phyloP scores from a whole-genome alignment of 1,284 basidiomycete genomes.

The Irpex sp. region DNA sequence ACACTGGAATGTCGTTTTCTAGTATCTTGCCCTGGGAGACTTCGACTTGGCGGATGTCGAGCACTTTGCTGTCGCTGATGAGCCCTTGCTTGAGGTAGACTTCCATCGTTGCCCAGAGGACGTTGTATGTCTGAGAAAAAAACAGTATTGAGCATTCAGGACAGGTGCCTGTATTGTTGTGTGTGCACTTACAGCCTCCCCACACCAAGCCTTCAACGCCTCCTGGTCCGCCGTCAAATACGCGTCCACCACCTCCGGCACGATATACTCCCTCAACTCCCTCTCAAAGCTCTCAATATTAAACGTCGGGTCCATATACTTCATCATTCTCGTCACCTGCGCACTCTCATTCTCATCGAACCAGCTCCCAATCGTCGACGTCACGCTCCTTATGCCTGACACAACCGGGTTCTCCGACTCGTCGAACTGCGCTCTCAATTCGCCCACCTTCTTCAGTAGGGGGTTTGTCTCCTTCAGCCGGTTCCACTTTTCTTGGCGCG shows the following conservation, averaged over 20 bases:
- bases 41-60: constrained; percentile 94
- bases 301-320: constrained; percentile 84
- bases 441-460: constrained; percentile 55
- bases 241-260: constrained; percentile 96
- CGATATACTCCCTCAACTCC: constrained; percentile 94
- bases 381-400: constrained; percentile 78
- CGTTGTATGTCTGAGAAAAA: constrained; percentile 96
- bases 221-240: constrained; percentile 90
- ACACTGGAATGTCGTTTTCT: constrained; percentile 89
- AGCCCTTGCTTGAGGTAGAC: constrained; percentile 90
- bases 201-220: constrained; percentile 87
- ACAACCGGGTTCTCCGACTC: constrained; percentile 94
- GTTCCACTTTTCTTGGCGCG: constrained; percentile 76
- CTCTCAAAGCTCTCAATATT: constrained; percentile 84
- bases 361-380: constrained; percentile 82
- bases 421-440: constrained; percentile 74
- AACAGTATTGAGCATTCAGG: no score
- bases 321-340: constrained; percentile 87
- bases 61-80: constrained; percentile 85
- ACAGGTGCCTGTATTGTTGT: no score
- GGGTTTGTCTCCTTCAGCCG: constrained; percentile 73
- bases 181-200: constrained; percentile 89
- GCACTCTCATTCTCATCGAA: constrained; percentile 99
- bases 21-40: constrained; percentile 81
- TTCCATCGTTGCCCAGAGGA: constrained; percentile 97